Evolutionary conservation across 2,329 filamentous ascomycete genomes (phyloP), one percentile per base, ranked within the genome.

Genomic region (Penicillium sp.): DNA sequence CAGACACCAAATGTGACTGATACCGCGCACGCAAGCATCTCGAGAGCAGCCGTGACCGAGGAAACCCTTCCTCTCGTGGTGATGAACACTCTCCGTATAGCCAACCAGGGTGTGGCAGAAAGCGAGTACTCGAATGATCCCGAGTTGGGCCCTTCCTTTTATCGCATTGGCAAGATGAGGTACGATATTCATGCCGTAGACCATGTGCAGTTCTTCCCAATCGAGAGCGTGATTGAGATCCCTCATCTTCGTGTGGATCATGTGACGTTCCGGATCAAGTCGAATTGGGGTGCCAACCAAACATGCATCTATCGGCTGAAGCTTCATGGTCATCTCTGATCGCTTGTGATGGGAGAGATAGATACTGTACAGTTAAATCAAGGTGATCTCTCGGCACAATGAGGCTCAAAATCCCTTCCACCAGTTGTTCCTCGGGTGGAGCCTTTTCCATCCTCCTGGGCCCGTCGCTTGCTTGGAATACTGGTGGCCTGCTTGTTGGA

Each of bases 301-400:
- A 74, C 72, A 1, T 76, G 73, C 53, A 53, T 76, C 34, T 75
- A 75, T 57, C 68, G 73, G n/a, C 50, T 75, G 44, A 67, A 68
- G 41, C 47, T 76, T 42, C 66, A 73, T 55, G 73, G 73, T 4
- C 60, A 66, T 50, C 8, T 60, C 29, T 70, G 56, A 49, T 32
- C 24, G 28, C 28, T 35, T 18, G 13, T 5, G n/a, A n/a, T 37
- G 11, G 5, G 33, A 32, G 6, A 18, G 18, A 18, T 18, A 18
- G 18, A 18, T 18, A 18, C 18, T 47, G 25, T 42, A 46, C 29
- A 32, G 29, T 32, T 8, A 11, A 8, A 32, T 32, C 29, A 11
- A 32, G 7, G 11, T 32, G 29, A 32, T 32, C 29, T 8, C 11
- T 11, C 7, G 29, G 29, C 11, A 11, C 29, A 11, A 32, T 32